phyloP scores from a whole-genome alignment of 1,284 basidiomycete genomes.

The Meripilus lineatus region DNA sequence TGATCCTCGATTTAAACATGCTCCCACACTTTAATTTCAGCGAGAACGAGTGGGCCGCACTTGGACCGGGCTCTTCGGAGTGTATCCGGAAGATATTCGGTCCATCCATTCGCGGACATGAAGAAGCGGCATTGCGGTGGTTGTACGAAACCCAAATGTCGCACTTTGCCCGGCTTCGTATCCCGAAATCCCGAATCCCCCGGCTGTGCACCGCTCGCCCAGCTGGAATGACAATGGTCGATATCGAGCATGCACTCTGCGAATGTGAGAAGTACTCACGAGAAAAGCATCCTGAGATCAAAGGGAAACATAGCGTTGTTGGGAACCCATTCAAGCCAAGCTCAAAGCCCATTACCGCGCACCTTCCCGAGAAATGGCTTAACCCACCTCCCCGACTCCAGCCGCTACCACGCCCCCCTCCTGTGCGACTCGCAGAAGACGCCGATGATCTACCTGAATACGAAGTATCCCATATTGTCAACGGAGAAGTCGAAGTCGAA shows the following conservation, averaged over 20 bases:
- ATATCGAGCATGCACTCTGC: conserved; percentile 43
- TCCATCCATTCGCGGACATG: conserved; percentile 22
- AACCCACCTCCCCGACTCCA: conserved; percentile 8
- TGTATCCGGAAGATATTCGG: conserved; percentile 41
- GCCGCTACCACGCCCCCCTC: conserved; percentile 11
- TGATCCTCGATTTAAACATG: conserved; percentile 40
- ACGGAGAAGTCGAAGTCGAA: conserved; percentile 10
- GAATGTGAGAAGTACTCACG: conserved; percentile 41
- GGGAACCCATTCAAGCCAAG: conserved; percentile 19
- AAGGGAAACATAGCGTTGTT: conserved; percentile 21
- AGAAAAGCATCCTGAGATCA: conserved; percentile 24
- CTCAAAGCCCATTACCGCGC: conserved; percentile 20
- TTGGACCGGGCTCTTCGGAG: conserved; percentile 35
- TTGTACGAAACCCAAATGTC: conserved; percentile 32
- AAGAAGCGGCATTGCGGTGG: conserved; percentile 33
- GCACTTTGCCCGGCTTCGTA: conserved; percentile 32
- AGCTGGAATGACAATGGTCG: conserved; percentile 30
- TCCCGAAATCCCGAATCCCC: conserved; percentile 24
- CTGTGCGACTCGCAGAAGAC: conserved; percentile 16
- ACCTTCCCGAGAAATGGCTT: conserved; percentile 30
- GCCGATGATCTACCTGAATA: conserved; percentile 17
- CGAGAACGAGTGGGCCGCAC: conserved; percentile 37
- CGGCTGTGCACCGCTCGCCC: conserved; percentile 18
- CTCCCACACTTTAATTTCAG: conserved; percentile 32
- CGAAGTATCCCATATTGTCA: conserved; percentile 32